Percentiles rank a stretch among this genome's conserved stretches.
Conservation (phyloP, 148 eudicot species). For the Rhododendron williamsianum region DNA sequence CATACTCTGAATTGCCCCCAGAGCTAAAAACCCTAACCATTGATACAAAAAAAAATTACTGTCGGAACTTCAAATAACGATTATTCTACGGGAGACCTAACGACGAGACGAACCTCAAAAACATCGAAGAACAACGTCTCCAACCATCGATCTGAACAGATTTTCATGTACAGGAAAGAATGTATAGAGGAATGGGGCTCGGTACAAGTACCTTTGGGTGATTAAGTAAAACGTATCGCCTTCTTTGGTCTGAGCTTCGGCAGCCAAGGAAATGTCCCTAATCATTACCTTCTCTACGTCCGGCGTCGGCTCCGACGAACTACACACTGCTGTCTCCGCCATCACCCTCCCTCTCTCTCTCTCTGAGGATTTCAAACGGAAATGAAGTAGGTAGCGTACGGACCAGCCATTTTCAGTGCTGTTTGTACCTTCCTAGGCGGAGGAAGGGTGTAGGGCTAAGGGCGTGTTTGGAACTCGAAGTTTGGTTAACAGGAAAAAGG, state of each 20-base stretch:
- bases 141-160: not conserved
- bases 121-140: not conserved
- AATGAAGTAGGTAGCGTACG: not conserved
- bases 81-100: not conserved
- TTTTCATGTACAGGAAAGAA: not conserved
- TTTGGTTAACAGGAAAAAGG: too few species aligned
- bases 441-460: not conserved
- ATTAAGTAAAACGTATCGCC: constrained; percentile 82
- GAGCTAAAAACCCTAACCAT: constrained; percentile 5
- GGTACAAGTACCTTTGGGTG: constrained; percentile 47
- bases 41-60: not conserved
- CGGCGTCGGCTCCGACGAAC: constrained; percentile 39
- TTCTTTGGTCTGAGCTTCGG: constrained; percentile 67
- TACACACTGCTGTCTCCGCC: constrained; percentile 26
- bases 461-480: not conserved
- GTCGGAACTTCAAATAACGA: not conserved
- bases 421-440: not conserved
- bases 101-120: not conserved
- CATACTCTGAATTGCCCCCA: not conserved
- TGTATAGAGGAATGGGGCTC: not conserved
- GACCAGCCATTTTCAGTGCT: not conserved
- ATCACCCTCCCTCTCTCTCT: not conserved
- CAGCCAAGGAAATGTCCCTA: constrained; percentile 60
- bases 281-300: constrained; percentile 71
- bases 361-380: not conserved